Evolutionary conservation across 2,329 filamentous ascomycete genomes (phyloP), one percentile per base, ranked within the genome.

Genomic region (Helicocarpus griseus): DNA sequence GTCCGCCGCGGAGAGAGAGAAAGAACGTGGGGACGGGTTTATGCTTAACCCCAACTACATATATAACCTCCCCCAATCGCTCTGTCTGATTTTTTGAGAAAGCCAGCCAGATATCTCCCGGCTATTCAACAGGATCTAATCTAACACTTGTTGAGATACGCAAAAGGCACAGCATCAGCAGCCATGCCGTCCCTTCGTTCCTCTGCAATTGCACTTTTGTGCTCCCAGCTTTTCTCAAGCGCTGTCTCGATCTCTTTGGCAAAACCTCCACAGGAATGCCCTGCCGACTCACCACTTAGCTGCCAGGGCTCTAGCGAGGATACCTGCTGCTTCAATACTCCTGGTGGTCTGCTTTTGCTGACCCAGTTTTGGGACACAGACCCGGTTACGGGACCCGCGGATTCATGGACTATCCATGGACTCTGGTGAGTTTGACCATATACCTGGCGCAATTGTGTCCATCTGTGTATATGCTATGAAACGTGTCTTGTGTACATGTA

Each of bases 331-430:
- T 80, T 77, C 69, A 80, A 81, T 56, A 67, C 71, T 8, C 79
- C 79, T 0, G 79, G 79, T 33, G 79, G 79, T 24, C 70, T 78
- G 48, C 63, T 82, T 28, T 67, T 81, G 11, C 72, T 74, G 64
- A 81, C 79, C 11, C 78, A 82, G 54, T 81, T 81, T 64, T 82
- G 79, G 79, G 78, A 82, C 58, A 75, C 75, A 0, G 59, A 73
- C 46, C 79, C 78, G 1, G 65, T 72, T 0, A 77, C 74, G 0
- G 79, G 79, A 0, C 78, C 78, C 1, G 63, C 64, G 5, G 71
- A 80, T 57, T 76, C 74, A n/a, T 81, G 78, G 78, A 81, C 78
- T 1, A 70, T 81, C 11, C 78, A 81, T 57, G 78, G 78, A 5
- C 66, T 80, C 8, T 77, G 76, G 76, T 77, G 64, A 36, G 68